These are phyloP conservation scores for Prunus yedoensis DNA, from an alignment of 331 rosid genomes.

Conservation along the genomic window DNA sequence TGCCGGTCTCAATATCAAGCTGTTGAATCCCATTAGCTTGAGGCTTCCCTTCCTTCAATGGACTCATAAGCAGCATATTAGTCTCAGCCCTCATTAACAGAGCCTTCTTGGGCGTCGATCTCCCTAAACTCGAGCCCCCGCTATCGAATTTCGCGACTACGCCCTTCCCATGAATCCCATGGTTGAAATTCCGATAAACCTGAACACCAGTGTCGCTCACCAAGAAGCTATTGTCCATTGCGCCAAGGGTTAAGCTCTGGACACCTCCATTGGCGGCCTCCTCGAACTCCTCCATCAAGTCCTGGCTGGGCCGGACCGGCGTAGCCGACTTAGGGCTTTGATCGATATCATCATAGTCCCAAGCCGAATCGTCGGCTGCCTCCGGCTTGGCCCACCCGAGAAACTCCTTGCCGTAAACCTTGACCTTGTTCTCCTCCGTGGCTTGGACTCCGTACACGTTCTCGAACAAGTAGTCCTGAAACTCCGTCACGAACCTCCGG, in stretches of 20 bases:
- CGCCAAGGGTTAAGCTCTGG: conserved; percentile 74
- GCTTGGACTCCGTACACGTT: conserved; percentile 59
- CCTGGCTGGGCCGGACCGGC: conserved; percentile 34
- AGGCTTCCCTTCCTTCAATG: conserved; percentile 63
- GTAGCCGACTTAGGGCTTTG: conserved; percentile 32
- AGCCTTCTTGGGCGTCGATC: conserved; percentile 58
- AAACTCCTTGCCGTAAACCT: conserved; percentile 78
- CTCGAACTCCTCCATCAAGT: conserved; percentile 73
- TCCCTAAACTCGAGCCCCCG: conserved; percentile 25
- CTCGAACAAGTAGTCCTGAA: conserved; percentile 62
- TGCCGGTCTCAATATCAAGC: conserved; percentile 81
- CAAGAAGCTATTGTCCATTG: conserved; percentile 81
- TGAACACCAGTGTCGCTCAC: conserved; percentile 83
- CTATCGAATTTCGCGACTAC: conserved; percentile 54
- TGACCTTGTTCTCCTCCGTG: conserved; percentile 68
- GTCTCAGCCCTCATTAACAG: conserved; percentile 77
- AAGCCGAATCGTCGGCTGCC: conserved; percentile 74
- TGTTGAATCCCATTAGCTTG: conserved; percentile 60
- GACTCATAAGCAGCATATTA: conserved; percentile 89
- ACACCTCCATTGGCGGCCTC: conserved; percentile 83
- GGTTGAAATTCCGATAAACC: conserved; percentile 63
- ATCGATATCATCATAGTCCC: conserved; percentile 58
- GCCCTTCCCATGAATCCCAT: conserved; percentile 87
- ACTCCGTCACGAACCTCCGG: conserved; percentile 59
- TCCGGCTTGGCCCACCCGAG: conserved; percentile 82